Conservation (phyloP, 495 filamentous ascomycete genomes). For the Parathielavia appendiculata region DNA sequence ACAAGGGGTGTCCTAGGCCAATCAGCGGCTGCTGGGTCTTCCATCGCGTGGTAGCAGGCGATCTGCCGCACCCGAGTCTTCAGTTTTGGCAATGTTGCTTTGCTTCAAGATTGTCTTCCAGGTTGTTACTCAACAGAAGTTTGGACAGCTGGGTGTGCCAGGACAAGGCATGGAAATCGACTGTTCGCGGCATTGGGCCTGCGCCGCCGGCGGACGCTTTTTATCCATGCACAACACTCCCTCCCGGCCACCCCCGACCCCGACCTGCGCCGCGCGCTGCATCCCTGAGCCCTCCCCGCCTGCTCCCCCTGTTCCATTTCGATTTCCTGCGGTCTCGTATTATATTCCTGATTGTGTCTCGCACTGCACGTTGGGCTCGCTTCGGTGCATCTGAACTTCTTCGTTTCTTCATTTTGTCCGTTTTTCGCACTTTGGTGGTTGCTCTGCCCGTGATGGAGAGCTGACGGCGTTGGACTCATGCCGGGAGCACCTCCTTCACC, state of each 20-base stretch:
- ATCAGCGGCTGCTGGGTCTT: conserved; percentile 11
- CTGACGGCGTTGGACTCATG: conserved; percentile 5
- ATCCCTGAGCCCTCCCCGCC: neutral
- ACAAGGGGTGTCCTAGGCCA: neutral
- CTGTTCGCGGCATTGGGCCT: neutral
- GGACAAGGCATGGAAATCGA: neutral
- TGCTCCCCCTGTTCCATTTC: neutral
- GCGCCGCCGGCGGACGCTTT: neutral
- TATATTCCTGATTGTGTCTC: conserved; percentile 9
- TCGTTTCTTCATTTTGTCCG: conserved; percentile 19
- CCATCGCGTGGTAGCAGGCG: conserved; percentile 9
- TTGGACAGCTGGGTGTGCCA: no score
- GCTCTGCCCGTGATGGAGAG: conserved; percentile 4
- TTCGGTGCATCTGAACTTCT: conserved; percentile 34
- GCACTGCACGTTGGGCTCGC: conserved; percentile 1
- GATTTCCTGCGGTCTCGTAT: neutral
- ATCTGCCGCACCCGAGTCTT: conserved; percentile 19
- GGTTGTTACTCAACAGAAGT: no score
- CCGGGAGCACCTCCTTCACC: neutral
- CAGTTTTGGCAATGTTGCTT: no score
- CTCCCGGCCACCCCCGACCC: conserved; percentile 1
- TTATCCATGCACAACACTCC: neutral
- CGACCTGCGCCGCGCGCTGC: conserved; percentile 1
- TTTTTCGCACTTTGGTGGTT: neutral
- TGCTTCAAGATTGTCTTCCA: no score